Conservation (phyloP, 257 asterid species). For the Nicotiana obtusifolia region DNA sequence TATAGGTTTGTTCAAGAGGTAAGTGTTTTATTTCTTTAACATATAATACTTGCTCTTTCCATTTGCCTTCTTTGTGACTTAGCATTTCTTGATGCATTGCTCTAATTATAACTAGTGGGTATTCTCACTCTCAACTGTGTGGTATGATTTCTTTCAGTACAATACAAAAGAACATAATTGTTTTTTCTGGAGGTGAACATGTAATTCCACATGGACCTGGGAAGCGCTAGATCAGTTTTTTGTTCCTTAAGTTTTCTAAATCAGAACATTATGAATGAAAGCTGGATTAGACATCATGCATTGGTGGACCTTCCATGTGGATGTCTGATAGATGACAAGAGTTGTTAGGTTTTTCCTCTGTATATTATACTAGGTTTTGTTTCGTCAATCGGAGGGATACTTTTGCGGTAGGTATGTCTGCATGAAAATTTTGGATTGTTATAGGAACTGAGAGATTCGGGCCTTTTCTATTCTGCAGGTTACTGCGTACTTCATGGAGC, state of each 20-base stretch:
- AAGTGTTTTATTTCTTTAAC: conserved; percentile 12
- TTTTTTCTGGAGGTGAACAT: neutral
- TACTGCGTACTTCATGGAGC: conserved; percentile 92
- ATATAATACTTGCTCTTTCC: neutral
- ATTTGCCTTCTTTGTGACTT: conserved; percentile 1
- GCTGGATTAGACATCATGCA: neutral
- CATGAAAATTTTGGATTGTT: neutral
- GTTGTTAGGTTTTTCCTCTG: neutral
- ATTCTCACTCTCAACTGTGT: neutral
- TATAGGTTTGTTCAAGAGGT: conserved; percentile 97
- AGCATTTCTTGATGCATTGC: neutral
- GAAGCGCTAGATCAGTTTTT: neutral
- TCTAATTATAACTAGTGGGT: neutral
- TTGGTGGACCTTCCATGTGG: neutral
- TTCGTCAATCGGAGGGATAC: neutral
- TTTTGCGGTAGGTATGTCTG: neutral
- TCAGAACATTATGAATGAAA: neutral
- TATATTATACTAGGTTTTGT: neutral
- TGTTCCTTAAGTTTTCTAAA: neutral
- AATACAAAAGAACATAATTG: neutral
- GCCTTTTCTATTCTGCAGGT: conserved; percentile 44
- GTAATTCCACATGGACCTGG: neutral
- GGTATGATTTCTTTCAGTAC: neutral
- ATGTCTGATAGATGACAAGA: neutral
- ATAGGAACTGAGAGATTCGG: neutral